Percentiles rank a stretch among this genome's conserved stretches.
phyloP scores from a whole-genome alignment of 768 basidiomycete genomes.

The Cystofilobasidium bisporidii region DNA sequence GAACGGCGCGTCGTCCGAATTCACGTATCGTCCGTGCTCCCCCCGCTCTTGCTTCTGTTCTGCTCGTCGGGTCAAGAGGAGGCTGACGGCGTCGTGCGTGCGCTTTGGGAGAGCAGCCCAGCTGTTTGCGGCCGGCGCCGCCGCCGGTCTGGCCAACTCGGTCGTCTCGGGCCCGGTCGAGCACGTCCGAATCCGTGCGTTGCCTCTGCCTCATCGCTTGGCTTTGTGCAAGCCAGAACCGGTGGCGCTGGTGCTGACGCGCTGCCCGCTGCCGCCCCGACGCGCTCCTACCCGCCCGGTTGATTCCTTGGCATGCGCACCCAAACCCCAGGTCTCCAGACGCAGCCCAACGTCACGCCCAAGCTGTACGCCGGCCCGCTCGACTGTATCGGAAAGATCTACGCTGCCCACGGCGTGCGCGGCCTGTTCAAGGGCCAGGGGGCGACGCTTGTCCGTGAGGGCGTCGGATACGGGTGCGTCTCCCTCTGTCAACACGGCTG shows the following conservation, averaged over 20 bases:
- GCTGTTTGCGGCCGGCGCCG: conserved; percentile 64
- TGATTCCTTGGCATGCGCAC: neutral
- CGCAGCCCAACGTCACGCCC: conserved; percentile 63
- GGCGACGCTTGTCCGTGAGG: conserved; percentile 61
- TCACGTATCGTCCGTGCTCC: conserved; percentile 17
- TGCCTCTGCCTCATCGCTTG: neutral
- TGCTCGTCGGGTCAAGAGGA: neutral
- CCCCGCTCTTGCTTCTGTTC: neutral
- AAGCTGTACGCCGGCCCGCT: conserved; percentile 70
- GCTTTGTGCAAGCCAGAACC: too few relatives aligned
- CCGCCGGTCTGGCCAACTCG: conserved; percentile 81
- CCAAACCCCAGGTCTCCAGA: conserved; percentile 62
- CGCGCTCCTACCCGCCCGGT: neutral
- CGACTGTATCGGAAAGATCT: conserved; percentile 81
- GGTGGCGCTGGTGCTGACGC: too few relatives aligned
- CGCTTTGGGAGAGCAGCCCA: conserved; percentile 45
- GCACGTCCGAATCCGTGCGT: conserved; percentile 88
- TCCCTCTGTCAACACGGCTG: too few relatives aligned
- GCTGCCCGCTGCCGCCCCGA: neutral
- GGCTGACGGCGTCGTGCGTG: too few relatives aligned
- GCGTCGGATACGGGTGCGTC: conserved; percentile 40
- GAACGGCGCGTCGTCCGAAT: conserved; percentile 44
- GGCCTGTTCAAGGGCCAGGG: conserved; percentile 90
- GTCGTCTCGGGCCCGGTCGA: conserved; percentile 93
- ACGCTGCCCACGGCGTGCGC: conserved; percentile 58